Evolutionary conservation across 345 rosid species (phyloP).

Genomic region (Barbarea vulgaris): DNA sequence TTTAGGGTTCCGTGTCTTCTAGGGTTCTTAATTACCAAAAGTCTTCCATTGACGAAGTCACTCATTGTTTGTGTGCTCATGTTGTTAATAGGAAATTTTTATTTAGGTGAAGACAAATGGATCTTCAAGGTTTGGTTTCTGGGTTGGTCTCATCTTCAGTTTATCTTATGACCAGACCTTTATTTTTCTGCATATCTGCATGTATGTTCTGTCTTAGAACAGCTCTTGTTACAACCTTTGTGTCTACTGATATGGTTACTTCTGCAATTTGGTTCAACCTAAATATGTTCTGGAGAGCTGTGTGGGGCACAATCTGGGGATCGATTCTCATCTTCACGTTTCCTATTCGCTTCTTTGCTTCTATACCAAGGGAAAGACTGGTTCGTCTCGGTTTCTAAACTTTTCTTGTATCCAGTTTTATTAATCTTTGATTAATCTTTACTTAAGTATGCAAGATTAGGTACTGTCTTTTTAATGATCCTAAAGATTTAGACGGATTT

Average conservation of each 20-base stretch:
- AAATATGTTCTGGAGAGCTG: slow-evolving; percentile 49
- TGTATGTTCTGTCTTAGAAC: slow-evolving; percentile 48
- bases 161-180: slow-evolving; percentile 49
- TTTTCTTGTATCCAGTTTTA: background rate
- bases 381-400: slow-evolving; percentile 44
- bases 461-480: background rate
- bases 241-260: slow-evolving; percentile 56
- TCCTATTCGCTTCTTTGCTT: slow-evolving; percentile 59
- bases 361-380: slow-evolving; percentile 65
- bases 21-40: background rate
- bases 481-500: background rate
- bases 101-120: slow-evolving; percentile 21
- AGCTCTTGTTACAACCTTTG: slow-evolving; percentile 46
- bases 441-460: background rate
- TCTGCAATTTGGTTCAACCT: slow-evolving; percentile 54
- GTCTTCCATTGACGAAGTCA: background rate
- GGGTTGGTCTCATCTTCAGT: slow-evolving; percentile 40
- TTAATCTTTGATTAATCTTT: background rate
- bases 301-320: slow-evolving; percentile 51
- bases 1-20: background rate
- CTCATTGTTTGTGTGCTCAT: slow-evolving; percentile 17
- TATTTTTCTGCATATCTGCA: slow-evolving; percentile 46
- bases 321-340: slow-evolving; percentile 47
- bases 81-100: background rate
- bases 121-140: slow-evolving; percentile 39